Base-by-base conservation (phyloP, 1,284 basidiomycete species). In the Quambalaria eucalypti region DNA sequence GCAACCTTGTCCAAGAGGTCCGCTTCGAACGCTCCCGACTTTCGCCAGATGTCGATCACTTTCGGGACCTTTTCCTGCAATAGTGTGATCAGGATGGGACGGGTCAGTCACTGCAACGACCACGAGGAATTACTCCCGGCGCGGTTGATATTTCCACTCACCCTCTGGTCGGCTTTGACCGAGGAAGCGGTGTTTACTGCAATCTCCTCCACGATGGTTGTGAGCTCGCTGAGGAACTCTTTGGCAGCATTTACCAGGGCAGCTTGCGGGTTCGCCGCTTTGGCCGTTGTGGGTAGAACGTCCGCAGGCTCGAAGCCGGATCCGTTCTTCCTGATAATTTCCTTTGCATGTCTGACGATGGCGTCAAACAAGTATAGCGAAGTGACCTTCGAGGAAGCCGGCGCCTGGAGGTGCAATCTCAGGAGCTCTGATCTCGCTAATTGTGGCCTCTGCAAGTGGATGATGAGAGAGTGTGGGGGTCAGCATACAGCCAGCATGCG, bases 291-390 rank as follows among this genome's bases (percentile, higher is more conserved):
- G 36, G 3, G 60, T 53, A 16, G 53, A 30, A 50, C 48, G 2
- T 51, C 25, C 14, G 26, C 23, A 14, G 54, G 44, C n/a, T 55
- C 55, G 5, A 55, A 47, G 12, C 61, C 63, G 2, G 50, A 48
- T 7, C 54, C 65, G 25, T 60, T 44, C 44, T 63, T 58, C 26
- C 59, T 52, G 33, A 55, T 53, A 19, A 61, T 46, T 6, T 68
- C 66, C 29, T 52, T 54, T 6, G 64, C 66, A 59, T 64, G 61
- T 14, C 66, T 21, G 1, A 56, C 61, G 7, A 68, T 42, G 8
- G 66, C 66, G 38, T 68, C 66, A 46, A 68, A 66, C 16, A 68
- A 50, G 44, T 68, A 68, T 28, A 68, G 53, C 8, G 66, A 64
- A 9, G 61, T 50, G 10, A 68, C 51, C 48, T 66, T 66, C 29